Evolutionary conservation across 2,329 filamentous ascomycete genomes (phyloP), one percentile per base, ranked within the genome.

Genomic region (Colletotrichum noveboracense): DNA sequence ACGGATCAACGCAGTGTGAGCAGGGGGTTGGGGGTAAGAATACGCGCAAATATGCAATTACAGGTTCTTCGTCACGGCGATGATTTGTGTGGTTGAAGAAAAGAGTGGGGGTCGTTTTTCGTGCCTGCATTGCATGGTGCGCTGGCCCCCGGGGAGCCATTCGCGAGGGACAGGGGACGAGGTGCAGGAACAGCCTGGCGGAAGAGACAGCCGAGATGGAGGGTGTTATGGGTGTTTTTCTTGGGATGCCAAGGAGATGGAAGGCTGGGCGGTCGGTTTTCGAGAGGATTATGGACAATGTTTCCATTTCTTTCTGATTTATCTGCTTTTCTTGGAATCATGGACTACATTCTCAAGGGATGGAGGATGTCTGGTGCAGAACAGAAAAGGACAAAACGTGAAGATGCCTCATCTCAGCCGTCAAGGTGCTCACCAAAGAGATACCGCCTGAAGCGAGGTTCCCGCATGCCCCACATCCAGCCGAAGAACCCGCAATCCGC

Each of bases 401-500:
- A 48, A 48, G 38, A 48, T 48, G 43, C 43, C 43, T 48, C 43
- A 13, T 48, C 6, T 48, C n/a, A 48, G 28, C 58, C 58, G 26
- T 61, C n/a, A 34, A 16, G 58, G 58, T 36, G 18, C 58, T 62
- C 58, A 16, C 58, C 16, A 30, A n/a, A n/a, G n/a, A n/a, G n/a
- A n/a, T n/a, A 52, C n/a, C 43, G 30, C 26, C 28, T 26, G 18
- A 32, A 34, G 58, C 58, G 30, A 34, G n/a, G 58, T n/a, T 10
- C 58, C 30, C 28, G 43, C n/a, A 24, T 13, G 43, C 61, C 52
- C 68, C 72, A 64, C 56, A 43, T 36, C 38, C 64, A 74, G 28
- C 70, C 70, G 74, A 76, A 26, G 16, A 74, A 65, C 28, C 74
- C 73, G 73, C 69, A 48, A 4, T 21, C 43, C 43, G 6, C 55